phyloP scores from a whole-genome alignment of 1,139 yeast genomes.

The Geotrichum siamense region DNA sequence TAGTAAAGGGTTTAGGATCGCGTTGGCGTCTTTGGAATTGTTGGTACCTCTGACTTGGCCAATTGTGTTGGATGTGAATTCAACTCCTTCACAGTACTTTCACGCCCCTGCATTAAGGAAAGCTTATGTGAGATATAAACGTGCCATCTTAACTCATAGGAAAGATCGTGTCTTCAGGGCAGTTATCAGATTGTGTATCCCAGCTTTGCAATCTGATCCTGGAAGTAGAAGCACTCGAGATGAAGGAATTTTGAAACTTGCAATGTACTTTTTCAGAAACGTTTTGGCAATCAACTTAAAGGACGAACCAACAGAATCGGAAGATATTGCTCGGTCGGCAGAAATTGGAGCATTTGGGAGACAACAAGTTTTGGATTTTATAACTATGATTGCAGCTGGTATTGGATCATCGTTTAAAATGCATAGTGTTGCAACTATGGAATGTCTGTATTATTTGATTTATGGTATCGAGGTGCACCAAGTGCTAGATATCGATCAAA shows the following conservation, averaged over 20 bases:
- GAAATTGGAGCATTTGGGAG: slow-evolving; percentile 52
- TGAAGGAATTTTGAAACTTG: slow-evolving; percentile 63
- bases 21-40: slow-evolving; percentile 67
- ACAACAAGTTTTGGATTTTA: slow-evolving; percentile 65
- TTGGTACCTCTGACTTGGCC: slow-evolving; percentile 89
- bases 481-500: slow-evolving; percentile 11
- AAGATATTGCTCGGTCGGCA: slow-evolving; percentile 61
- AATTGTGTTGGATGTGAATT: slow-evolving; percentile 47
- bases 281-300: slow-evolving; percentile 69
- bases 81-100: slow-evolving; percentile 47
- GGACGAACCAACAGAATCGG: slow-evolving; percentile 34
- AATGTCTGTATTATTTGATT: slow-evolving; percentile 57
- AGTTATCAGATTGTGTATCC: slow-evolving; percentile 60
- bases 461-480: slow-evolving; percentile 28
- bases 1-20: slow-evolving; percentile 46
- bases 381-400: slow-evolving; percentile 61
- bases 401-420: slow-evolving; percentile 58
- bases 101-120: slow-evolving; percentile 55
- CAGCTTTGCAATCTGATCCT: slow-evolving; percentile 48
- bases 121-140: slow-evolving; percentile 67
- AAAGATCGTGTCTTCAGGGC: slow-evolving; percentile 63
- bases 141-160: slow-evolving; percentile 51
- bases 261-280: slow-evolving; percentile 68
- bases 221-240: slow-evolving; percentile 63
- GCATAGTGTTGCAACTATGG: slow-evolving; percentile 60